These are phyloP conservation scores for Trichomonascaceae sp. DNA, from an alignment of 1,139 yeast species.

Conservation along the genomic window DNA sequence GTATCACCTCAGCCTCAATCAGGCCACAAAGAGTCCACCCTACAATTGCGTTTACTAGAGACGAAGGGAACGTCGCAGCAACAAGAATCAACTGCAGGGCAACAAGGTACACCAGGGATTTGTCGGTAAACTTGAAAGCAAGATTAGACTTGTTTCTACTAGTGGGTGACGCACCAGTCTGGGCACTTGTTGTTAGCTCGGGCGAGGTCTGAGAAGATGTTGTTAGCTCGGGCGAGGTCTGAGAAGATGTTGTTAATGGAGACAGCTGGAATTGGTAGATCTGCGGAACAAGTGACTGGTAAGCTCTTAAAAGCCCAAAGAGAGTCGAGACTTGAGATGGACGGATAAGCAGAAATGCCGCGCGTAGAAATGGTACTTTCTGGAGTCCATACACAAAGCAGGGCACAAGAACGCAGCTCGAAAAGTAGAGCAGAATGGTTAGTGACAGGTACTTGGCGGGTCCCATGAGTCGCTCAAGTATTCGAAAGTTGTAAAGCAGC, in stretches of 20 bases:
- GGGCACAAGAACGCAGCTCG: slow-evolving; percentile 21
- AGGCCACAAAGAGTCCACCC: slow-evolving; percentile 54
- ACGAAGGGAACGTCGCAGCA: slow-evolving; percentile 27
- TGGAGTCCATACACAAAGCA: slow-evolving; percentile 28
- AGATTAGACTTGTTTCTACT: too few species aligned
- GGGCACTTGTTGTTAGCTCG: background rate
- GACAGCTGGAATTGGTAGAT: slow-evolving; percentile 45
- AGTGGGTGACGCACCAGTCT: slow-evolving; percentile 1
- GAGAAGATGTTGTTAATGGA: slow-evolving; percentile 6
- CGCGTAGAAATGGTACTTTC: slow-evolving; percentile 14
- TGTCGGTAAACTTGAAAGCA: slow-evolving; percentile 32
- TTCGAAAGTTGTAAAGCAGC: slow-evolving; percentile 46
- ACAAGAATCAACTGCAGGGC: slow-evolving; percentile 40
- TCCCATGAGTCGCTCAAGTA: slow-evolving; percentile 54
- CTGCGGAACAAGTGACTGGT: slow-evolving; percentile 44
- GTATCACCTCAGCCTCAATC: slow-evolving; percentile 41
- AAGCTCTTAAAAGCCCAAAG: slow-evolving; percentile 47
- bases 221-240: background rate
- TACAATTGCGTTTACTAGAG: slow-evolving; percentile 36
- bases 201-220: slow-evolving; percentile 1
- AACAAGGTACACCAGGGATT: slow-evolving; percentile 41
- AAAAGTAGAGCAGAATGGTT: slow-evolving; percentile 21
- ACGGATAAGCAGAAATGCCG: slow-evolving; percentile 20
- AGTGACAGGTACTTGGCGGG: slow-evolving; percentile 34
- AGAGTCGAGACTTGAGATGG: slow-evolving; percentile 57